These are phyloP conservation scores for Medicago lupulina DNA, from an alignment of 306 rosid genomes.

Conservation along the genomic window DNA sequence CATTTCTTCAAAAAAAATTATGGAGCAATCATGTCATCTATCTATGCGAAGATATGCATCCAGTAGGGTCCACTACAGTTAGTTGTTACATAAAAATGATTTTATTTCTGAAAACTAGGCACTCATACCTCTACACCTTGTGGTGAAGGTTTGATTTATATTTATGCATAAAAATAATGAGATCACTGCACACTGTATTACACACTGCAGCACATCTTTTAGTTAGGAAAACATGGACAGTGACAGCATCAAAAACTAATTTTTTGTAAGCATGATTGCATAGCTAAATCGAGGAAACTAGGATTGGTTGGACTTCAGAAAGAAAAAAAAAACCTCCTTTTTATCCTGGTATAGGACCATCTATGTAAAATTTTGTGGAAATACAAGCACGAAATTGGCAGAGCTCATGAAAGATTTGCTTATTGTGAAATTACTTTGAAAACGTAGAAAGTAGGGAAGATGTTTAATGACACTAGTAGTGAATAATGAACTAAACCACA, in stretches of 20 bases:
- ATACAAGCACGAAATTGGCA: neutral
- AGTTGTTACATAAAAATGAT: neutral
- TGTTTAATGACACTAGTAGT: constrained; percentile 4
- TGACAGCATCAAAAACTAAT: neutral
- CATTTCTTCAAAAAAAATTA: no score
- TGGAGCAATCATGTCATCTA: neutral
- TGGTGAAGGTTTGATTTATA: neutral
- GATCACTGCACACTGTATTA: neutral
- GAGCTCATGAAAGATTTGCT: constrained; percentile 10
- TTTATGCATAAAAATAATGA: neutral
- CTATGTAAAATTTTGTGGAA: neutral
- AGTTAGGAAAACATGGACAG: neutral
- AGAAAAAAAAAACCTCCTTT: constrained; percentile 1
- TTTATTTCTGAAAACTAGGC: neutral
- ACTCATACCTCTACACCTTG: neutral
- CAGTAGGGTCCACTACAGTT: neutral
- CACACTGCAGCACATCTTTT: neutral
- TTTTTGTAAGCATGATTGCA: neutral
- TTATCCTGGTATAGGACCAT: neutral
- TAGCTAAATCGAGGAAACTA: constrained; percentile 2
- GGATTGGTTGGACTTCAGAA: neutral
- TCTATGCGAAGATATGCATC: neutral
- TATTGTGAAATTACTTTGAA: constrained; percentile 17
- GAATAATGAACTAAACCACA: neutral
- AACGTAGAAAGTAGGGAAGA: neutral